Conservation (phyloP, 2,329 filamentous ascomycete species). For the Paecilomyces niveus region DNA sequence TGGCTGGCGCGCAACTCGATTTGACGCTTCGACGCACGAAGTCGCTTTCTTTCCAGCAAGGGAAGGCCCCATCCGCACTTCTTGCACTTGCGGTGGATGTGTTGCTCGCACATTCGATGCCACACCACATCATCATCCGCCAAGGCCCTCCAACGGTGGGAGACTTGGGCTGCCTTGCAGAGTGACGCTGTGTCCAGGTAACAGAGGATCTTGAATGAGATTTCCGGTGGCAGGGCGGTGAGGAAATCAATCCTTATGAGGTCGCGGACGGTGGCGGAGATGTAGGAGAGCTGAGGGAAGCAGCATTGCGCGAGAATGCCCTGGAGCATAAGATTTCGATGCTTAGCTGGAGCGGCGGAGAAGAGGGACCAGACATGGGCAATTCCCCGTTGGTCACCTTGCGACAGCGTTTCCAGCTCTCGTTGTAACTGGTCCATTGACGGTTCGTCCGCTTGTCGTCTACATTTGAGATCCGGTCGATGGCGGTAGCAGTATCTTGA, state of each 20-base stretch:
- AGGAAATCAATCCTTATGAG: constrained; percentile 98
- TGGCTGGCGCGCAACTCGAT: constrained; percentile 64
- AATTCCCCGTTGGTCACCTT: constrained; percentile 87
- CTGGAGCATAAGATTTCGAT: constrained; percentile 92
- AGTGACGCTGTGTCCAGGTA: constrained; percentile 90
- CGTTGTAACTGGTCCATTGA: constrained; percentile 94
- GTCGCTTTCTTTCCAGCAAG: constrained; percentile 75
- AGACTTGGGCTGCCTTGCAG: constrained; percentile 94
- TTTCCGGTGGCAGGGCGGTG: constrained; percentile 76
- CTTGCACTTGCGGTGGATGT: constrained; percentile 86
- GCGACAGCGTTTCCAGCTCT: constrained; percentile 72
- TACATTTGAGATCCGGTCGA: constrained; percentile 86
- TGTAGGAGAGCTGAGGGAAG: constrained; percentile 90
- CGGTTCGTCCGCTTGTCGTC: constrained; percentile 84
- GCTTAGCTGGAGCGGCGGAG: constrained; percentile 87
- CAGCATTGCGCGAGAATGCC: constrained; percentile 95
- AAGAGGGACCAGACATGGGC: constrained; percentile 97
- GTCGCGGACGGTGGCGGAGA: constrained; percentile 84
- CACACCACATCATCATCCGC: constrained; percentile 98
- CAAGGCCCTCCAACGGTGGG: constrained; percentile 74
- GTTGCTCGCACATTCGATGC: constrained; percentile 97
- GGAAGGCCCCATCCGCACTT: constrained; percentile 96
- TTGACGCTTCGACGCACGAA: constrained; percentile 80
- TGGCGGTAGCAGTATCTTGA: constrained; percentile 96
- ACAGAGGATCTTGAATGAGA: constrained; percentile 88